Percentiles rank a stretch among this genome's conserved stretches.
These are phyloP conservation scores for Wickerhamiella qilinensis DNA, from an alignment of 805 yeast species.

Conservation along the genomic window DNA sequence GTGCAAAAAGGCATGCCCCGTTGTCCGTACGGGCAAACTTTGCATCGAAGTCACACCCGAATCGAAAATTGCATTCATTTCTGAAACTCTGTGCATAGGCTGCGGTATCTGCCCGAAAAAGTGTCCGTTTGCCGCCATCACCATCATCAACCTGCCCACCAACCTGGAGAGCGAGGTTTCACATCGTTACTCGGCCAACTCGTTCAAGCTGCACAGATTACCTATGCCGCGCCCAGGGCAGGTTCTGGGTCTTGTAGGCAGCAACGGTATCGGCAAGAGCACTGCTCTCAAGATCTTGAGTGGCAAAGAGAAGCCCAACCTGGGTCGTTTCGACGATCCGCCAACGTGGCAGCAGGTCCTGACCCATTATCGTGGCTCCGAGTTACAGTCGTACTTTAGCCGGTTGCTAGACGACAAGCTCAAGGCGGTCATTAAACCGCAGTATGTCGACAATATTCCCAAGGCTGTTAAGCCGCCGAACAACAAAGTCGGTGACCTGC, in stretches of 20 bases:
- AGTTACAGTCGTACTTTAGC: constrained; percentile 89
- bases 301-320: constrained; percentile 93
- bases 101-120: constrained; percentile 99
- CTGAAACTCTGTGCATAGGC: constrained; percentile 89
- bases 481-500: constrained; percentile 62
- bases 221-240: constrained; percentile 99
- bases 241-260: constrained; percentile 93
- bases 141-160: constrained; percentile 90
- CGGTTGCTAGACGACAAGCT: constrained; percentile 86
- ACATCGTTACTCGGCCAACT: constrained; percentile 94
- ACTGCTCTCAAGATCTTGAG: constrained; percentile 94
- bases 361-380: constrained; percentile 87
- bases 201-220: constrained; percentile 89
- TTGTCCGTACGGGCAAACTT: constrained; percentile 90
- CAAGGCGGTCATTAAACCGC: constrained; percentile 96
- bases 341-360: constrained; percentile 96
- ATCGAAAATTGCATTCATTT: constrained; percentile 83
- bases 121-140: constrained; percentile 96
- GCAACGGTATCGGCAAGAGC: constrained; percentile 98
- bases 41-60: constrained; percentile 93
- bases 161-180: constrained; percentile 85
- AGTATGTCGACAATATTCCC: constrained; percentile 95
- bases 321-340: constrained; percentile 88
- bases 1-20: constrained; percentile 94
- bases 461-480: constrained; percentile 88